Evolutionary conservation across 495 filamentous ascomycete species (phyloP), one percentile per base, ranked within the genome.

Genomic region (Penicillium roqueforti): DNA sequence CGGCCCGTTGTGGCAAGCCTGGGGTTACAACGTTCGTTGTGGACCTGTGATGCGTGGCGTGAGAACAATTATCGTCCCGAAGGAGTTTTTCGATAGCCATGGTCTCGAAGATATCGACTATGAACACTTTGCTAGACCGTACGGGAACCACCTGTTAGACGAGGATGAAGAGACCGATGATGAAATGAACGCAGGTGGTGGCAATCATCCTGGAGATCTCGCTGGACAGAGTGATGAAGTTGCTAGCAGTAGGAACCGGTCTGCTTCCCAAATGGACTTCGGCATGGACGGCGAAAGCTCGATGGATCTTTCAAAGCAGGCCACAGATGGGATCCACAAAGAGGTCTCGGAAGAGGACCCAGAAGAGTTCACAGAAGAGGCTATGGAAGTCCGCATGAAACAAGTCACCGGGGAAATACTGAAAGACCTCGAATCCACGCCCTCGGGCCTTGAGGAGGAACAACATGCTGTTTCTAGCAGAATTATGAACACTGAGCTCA

Each of bases 21-120:
- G 8, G 0, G 60, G 60, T 7, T 63, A 63, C 51, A 43, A 60
- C 5, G 38, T 42, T 8, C 42, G 25, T 1, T 56, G 54, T 47
- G 60, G 60, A 16, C 60, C 60, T 5, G 1, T 11, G 14, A 3
- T 6, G 3, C 6, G 9, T n/a, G 28, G 13, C 6, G 22, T 4
- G 10, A 25, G n/a, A 1, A 18, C 37, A 3, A 25, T n/a, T 39
- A 18, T 19, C 7, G 29, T 25, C n/a, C 43, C 28, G 3, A 38
- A 46, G 31, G 19, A 20, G 5, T 53, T 45, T 32, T 53, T 53
- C 23, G 9, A 3, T 0, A 37, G 16, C 2, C 43, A 46, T 19
- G 28, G 43, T 32, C 19, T 46, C 8, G 6, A 10, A 3, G 9
- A 45, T 8, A 46, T 46, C 9, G 26, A 46, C 25, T 46, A 46